phyloP scores from a whole-genome alignment of 441 rosid species.

The Omphalea diandra region DNA sequence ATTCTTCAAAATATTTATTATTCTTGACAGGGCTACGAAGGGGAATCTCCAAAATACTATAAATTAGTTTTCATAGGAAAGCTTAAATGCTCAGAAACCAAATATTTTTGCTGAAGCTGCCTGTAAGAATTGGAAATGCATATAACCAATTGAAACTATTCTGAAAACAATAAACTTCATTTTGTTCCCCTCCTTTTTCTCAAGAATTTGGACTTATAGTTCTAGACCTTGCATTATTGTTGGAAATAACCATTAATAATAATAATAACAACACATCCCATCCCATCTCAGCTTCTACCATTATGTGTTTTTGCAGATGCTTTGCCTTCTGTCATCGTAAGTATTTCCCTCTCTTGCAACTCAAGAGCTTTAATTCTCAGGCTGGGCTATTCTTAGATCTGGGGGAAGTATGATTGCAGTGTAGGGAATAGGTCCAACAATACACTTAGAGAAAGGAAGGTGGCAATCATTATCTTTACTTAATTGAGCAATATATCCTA shows the following conservation, averaged over 20 bases:
- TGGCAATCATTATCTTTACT: constrained; percentile 21
- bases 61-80: not conserved
- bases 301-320: not conserved
- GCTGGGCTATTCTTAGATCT: not conserved
- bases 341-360: not conserved
- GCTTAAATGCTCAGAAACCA: not conserved
- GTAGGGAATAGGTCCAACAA: constrained; percentile 5
- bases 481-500: not conserved
- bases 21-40: constrained; percentile 1
- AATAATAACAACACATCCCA: no score
- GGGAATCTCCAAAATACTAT: not conserved
- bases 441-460: not conserved
- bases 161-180: not conserved
- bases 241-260: no score
- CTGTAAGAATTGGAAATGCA: not conserved
- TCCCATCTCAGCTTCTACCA: not conserved
- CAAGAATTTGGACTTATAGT: not conserved
- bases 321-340: not conserved
- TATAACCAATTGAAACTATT: not conserved
- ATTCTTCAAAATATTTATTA: not conserved
- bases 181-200: not conserved
- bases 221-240: no score
- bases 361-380: constrained; percentile 2
- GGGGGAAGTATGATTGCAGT: constrained; percentile 12
- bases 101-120: not conserved